These are phyloP conservation scores for Mollisia scopiformis DNA, from an alignment of 2,329 filamentous ascomycete species.

Conservation along the genomic window DNA sequence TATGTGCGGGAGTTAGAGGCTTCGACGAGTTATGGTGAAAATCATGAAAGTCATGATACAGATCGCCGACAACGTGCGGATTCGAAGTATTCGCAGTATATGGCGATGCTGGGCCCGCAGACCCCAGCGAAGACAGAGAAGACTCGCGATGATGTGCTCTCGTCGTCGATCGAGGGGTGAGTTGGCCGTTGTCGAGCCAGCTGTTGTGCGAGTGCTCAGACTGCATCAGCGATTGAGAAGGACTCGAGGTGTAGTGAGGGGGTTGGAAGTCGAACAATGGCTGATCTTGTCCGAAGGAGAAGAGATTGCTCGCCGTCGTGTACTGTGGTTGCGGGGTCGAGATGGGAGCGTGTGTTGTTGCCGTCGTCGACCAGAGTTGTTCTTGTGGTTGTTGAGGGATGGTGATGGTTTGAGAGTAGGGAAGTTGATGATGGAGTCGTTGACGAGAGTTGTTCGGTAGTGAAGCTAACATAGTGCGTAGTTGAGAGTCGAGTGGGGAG, in stretches of 20 bases:
- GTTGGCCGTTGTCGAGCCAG: slow-evolving; percentile 36
- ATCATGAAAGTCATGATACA: slow-evolving; percentile 44
- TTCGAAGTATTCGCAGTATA: slow-evolving; percentile 58
- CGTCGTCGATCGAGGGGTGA: slow-evolving; percentile 36
- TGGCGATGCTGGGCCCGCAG: slow-evolving; percentile 62
- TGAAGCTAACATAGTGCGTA: slow-evolving; percentile 20
- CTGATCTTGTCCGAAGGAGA: slow-evolving; percentile 29
- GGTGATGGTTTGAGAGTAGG: slow-evolving; percentile 10
- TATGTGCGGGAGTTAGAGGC: slow-evolving; percentile 38
- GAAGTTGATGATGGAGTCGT: slow-evolving; percentile 5
- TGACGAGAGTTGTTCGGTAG: slow-evolving; percentile 16
- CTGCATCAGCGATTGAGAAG: slow-evolving; percentile 35
- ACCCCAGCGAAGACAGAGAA: slow-evolving; percentile 62
- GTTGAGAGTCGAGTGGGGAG: neutral
- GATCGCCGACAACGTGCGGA: slow-evolving; percentile 57
- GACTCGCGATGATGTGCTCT: slow-evolving; percentile 59
- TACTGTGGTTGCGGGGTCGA: slow-evolving; percentile 24
- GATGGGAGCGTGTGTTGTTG: slow-evolving; percentile 10
- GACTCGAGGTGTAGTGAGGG: slow-evolving; percentile 21
- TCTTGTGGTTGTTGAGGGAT: slow-evolving; percentile 15
- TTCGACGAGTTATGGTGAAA: slow-evolving; percentile 34
- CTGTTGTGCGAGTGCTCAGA: slow-evolving; percentile 30
- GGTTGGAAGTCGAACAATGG: slow-evolving; percentile 30
- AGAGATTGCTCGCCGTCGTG: slow-evolving; percentile 21
- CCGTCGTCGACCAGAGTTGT: slow-evolving; percentile 15